Base-by-base conservation (phyloP, 495 filamentous ascomycete genomes). In the Podospora tetraspora region DNA sequence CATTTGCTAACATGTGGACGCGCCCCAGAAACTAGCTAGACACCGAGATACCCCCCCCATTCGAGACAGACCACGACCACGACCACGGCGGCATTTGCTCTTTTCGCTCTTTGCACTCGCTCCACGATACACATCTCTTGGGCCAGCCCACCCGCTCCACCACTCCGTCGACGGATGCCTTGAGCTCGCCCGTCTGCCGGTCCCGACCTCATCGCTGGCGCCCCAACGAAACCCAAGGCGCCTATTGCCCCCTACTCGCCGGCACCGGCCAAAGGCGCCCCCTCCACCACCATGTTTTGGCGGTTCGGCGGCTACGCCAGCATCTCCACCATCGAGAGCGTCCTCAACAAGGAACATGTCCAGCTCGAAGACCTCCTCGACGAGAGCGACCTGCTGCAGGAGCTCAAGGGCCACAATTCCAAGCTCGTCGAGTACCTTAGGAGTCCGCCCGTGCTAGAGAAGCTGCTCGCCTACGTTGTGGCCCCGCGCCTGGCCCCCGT, bases 231-330 rank as follows among this genome's bases (percentile, higher is more conserved):
- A 66, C 81, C 77, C 81, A 83, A 72, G 68, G 66, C 61, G 52
- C 57, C 64, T 52, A 43, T 52, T 61, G 63, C 57, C 72, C 67
- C 62, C 59, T 37, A 19, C 34, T 63, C 34, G 37, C 69, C 66
- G 79, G 79, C 66, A 77, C 80, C 69, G 76, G 67, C 81, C 78
- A 74, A 83, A 73, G 68, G 66, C 61, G 52, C 57, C 62, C 56
- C 62, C 43, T 69, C 65, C 72, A 71, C 77, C 90, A 92, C 79
- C 81, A 97, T 97, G 94, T 97, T 97, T 79, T 97, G 94, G 94
- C 89, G 93, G 79, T 97, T 97, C 83, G 94, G 96, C 83, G 93
- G 93, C 78, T 98, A 98, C 86, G 92, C 94, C 80, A 96, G 91
- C 84, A 89, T 96, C 82, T 97, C 94, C 74, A 91, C 93, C 72